These are phyloP conservation scores for Discostella pseudostelligera DNA, from an alignment of 108 stramenopile species.

Conservation along the genomic window DNA sequence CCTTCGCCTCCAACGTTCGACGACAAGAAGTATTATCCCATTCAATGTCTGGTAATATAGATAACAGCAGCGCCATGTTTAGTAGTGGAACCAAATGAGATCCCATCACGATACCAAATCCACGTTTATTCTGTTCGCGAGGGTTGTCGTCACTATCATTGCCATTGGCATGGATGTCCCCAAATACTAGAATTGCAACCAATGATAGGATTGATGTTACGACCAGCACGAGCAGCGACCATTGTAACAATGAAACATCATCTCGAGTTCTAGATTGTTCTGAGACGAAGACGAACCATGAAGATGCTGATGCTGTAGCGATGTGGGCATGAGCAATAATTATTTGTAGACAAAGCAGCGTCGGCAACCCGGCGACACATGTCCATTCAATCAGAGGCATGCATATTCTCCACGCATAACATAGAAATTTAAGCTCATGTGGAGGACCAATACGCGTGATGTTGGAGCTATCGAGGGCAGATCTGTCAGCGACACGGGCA, in stretches of 20 bases:
- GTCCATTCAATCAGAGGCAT: slow-evolving; percentile 38
- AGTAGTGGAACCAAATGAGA: slow-evolving; percentile 34
- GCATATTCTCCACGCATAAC: slow-evolving; percentile 1
- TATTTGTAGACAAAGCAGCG: slow-evolving; percentile 13
- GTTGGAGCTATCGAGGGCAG: no score
- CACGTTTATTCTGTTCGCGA: slow-evolving; percentile 11
- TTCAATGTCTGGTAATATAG: background rate
- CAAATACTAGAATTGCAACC: slow-evolving; percentile 16
- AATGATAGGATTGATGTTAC: slow-evolving; percentile 28
- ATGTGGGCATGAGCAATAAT: background rate
- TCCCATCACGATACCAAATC: slow-evolving; percentile 32
- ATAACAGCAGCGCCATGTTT: slow-evolving; percentile 20
- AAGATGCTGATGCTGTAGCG: background rate
- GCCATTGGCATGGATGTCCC: slow-evolving; percentile 2
- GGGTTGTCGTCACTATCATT: background rate
- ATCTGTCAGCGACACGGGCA: no score
- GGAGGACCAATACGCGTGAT: no score
- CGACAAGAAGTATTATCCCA: background rate
- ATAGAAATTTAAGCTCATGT: no score
- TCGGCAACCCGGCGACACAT: slow-evolving; percentile 33
- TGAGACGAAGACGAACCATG: background rate
- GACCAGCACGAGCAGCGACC: slow-evolving; percentile 3
- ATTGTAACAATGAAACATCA: background rate
- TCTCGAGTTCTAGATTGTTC: background rate
- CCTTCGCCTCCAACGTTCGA: background rate